Evolutionary conservation across 2,329 filamentous ascomycete genomes (phyloP).

Genomic region (Exserohilum rostratum): DNA sequence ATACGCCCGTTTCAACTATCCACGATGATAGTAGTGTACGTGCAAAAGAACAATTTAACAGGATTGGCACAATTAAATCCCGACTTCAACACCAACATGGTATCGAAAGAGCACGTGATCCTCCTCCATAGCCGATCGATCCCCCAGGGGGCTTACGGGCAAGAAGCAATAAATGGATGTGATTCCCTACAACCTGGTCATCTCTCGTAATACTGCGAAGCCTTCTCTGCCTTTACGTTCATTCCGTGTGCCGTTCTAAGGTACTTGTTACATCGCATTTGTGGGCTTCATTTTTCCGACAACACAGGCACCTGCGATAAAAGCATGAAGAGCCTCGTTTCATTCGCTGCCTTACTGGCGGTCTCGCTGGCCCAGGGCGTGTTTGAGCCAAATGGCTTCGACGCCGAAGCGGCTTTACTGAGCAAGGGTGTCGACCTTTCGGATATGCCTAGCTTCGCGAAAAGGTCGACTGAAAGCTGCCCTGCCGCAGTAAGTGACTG

Average conservation of each 20-base stretch:
- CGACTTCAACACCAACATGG: background rate
- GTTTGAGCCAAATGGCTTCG: slow-evolving; percentile 23
- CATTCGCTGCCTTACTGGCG: slow-evolving; percentile 1
- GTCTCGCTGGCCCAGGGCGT: slow-evolving; percentile 1
- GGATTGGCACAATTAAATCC: too few relatives aligned
- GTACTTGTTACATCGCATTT: background rate
- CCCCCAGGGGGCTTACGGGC: background rate
- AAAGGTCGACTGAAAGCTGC: slow-evolving; percentile 8
- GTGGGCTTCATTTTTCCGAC: background rate
- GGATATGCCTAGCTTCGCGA: background rate
- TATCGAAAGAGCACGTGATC: background rate
- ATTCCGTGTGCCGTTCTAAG: too few relatives aligned
- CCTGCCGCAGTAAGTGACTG: slow-evolving; percentile 28
- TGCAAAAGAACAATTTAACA: too few relatives aligned
- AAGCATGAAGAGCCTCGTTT: slow-evolving; percentile 2
- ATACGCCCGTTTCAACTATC: too few relatives aligned
- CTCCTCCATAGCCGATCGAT: background rate
- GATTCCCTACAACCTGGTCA: background rate
- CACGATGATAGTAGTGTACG: too few relatives aligned
- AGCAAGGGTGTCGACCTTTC: slow-evolving; percentile 22
- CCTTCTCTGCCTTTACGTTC: too few relatives aligned
- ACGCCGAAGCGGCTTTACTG: slow-evolving; percentile 28
- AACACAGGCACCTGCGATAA: background rate
- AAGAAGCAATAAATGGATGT: slow-evolving; percentile 1
- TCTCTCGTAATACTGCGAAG: background rate